Conservation (phyloP, 148 eudicot species). For the Bassia scoparia region DNA sequence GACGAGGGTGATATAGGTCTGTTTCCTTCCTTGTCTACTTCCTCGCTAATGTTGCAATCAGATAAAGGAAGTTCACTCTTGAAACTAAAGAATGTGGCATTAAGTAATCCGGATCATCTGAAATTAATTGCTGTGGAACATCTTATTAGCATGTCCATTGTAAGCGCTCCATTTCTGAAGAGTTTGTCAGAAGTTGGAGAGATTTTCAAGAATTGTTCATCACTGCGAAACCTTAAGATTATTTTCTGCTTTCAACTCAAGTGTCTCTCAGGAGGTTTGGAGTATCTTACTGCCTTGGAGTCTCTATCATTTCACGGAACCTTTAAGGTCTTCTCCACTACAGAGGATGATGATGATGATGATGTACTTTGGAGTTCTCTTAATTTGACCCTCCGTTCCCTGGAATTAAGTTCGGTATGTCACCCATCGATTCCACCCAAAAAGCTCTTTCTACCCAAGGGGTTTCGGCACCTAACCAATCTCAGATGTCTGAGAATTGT, state of each 20-base stretch:
- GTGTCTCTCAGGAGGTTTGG: not conserved
- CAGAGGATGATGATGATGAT: not conserved
- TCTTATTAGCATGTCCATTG: not conserved
- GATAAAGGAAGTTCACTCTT: not conserved
- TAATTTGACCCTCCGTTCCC: not conserved
- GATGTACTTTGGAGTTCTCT: slow-evolving; percentile 20
- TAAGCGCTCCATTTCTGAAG: not conserved
- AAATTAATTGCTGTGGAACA: not conserved
- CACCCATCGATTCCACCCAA: no score
- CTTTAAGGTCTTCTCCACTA: not conserved
- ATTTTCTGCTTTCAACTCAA: not conserved
- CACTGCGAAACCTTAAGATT: not conserved
- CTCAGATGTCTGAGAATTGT: slow-evolving; percentile 9
- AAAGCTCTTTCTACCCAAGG: slow-evolving; percentile 14
- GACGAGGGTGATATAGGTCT: not conserved
- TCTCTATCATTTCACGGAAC: not conserved
- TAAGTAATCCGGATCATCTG: not conserved
- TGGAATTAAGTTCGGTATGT: slow-evolving; percentile 1
- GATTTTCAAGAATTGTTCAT: not conserved
- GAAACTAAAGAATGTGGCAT: not conserved
- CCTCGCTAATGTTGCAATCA: not conserved
- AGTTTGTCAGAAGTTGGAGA: not conserved
- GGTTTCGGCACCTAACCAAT: slow-evolving; percentile 18
- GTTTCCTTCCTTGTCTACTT: not conserved
- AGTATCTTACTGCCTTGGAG: not conserved